phyloP scores from a whole-genome alignment of 306 rosid genomes.

The Prosopis cineraria region DNA sequence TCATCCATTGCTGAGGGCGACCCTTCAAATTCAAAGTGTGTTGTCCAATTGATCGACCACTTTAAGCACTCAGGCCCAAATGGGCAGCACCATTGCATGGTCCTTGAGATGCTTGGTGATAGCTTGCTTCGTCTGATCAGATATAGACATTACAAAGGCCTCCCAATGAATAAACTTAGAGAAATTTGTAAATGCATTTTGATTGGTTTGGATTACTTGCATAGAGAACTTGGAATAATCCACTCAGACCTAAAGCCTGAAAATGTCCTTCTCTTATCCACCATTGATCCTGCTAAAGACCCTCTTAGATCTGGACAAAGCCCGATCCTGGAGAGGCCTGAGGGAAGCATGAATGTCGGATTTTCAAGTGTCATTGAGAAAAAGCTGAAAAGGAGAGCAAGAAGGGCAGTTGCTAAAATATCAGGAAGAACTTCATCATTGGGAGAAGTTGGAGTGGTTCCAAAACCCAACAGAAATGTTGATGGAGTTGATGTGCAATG shows the following conservation, averaged over 20 bases:
- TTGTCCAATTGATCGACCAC: conserved; percentile 77
- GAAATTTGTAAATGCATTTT: conserved; percentile 84
- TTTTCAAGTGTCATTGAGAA: conserved; percentile 72
- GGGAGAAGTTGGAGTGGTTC: conserved; percentile 54
- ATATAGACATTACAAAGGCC: conserved; percentile 71
- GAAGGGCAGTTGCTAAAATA: conserved; percentile 87
- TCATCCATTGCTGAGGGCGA: conserved; percentile 64
- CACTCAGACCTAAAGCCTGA: conserved; percentile 95
- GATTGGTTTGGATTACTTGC: conserved; percentile 88
- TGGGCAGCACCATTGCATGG: conserved; percentile 98
- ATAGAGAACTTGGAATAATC: conserved; percentile 82
- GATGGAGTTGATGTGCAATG: conserved; percentile 86
- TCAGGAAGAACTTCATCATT: conserved; percentile 61
- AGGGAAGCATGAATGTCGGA: conserved; percentile 69
- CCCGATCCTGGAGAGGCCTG: conserved; percentile 88
- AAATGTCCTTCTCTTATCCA: conserved; percentile 77
- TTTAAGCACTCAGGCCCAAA: conserved; percentile 96
- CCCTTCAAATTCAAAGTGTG: conserved; percentile 63
- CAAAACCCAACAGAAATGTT: conserved; percentile 62
- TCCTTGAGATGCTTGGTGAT: conserved; percentile 92
- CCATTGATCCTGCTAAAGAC: conserved; percentile 85
- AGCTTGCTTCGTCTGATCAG: conserved; percentile 83
- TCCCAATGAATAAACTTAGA: conserved; percentile 69
- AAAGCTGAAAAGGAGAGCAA: conserved; percentile 86
- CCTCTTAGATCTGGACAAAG: conserved; percentile 63